Percentiles rank a stretch among this genome's conserved stretches.
phyloP scores from a whole-genome alignment of 352 stramenopile genomes.

The Phytopythium delawarense region DNA sequence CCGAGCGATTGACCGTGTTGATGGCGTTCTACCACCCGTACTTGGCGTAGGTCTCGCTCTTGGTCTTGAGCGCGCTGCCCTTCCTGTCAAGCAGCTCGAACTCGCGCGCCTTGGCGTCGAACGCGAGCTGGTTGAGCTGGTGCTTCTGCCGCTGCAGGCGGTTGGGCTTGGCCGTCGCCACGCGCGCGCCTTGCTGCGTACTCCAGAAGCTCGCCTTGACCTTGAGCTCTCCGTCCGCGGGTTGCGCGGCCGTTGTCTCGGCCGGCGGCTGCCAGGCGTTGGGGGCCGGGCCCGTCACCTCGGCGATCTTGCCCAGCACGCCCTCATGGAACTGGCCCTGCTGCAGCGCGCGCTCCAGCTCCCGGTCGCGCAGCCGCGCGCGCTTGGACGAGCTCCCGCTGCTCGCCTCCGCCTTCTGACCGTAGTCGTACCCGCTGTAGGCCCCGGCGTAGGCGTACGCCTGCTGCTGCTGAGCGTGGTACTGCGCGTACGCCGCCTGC shows the following conservation, averaged over 20 bases:
- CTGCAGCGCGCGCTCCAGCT: conserved; percentile 67
- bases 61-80: conserved; percentile 61
- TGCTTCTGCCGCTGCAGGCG: conserved; percentile 76
- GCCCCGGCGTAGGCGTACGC: conserved; percentile 9
- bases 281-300: conserved; percentile 47
- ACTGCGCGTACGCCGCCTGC: conserved; percentile 22
- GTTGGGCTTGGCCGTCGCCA: conserved; percentile 59
- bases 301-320: conserved; percentile 55
- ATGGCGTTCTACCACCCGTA: conserved; percentile 51
- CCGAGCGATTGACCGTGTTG: neutral
- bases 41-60: conserved; percentile 75
- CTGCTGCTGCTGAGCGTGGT: conserved; percentile 37
- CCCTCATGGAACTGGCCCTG: conserved; percentile 56
- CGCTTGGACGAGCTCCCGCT: conserved; percentile 31
- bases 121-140: conserved; percentile 79
- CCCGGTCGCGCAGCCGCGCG: conserved; percentile 48
- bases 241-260: conserved; percentile 14
- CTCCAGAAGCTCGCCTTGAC: conserved; percentile 76
- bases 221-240: conserved; percentile 36
- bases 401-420: conserved; percentile 26
- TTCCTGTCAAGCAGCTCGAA: conserved; percentile 70
- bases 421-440: conserved; percentile 26
- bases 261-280: conserved; percentile 52
- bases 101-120: conserved; percentile 70
- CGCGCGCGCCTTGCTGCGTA: conserved; percentile 38